Percentiles rank a stretch among this genome's conserved stretches.
phyloP scores from a whole-genome alignment of 805 yeast genomes.

The Wickerhamomyces tratensis region DNA sequence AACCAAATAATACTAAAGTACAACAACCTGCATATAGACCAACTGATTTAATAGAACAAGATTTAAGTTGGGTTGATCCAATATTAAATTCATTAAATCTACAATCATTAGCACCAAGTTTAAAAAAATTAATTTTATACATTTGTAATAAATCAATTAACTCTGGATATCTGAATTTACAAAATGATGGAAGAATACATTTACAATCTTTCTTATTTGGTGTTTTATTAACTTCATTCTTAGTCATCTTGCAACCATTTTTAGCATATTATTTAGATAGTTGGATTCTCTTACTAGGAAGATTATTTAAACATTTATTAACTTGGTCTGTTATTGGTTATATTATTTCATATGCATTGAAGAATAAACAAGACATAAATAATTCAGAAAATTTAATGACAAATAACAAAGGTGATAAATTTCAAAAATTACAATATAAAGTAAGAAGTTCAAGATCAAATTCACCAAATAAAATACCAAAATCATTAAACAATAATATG shows the following conservation, averaged over 20 bases:
- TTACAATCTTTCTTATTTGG: conserved; percentile 18
- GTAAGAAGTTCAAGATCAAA: conserved; percentile 7
- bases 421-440: conserved; percentile 12
- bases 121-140: neutral
- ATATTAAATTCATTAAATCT: conserved; percentile 2
- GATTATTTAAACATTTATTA: conserved; percentile 9
- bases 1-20: no score
- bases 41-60: neutral
- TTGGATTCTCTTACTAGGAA: conserved; percentile 13
- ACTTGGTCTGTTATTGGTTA: conserved; percentile 11
- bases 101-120: neutral
- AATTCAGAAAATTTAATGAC: neutral
- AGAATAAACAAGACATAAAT: conserved; percentile 1
- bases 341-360: conserved; percentile 8
- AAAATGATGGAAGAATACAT: conserved; percentile 15
- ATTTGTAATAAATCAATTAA: conserved; percentile 3
- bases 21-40: no score
- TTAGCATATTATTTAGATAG: conserved; percentile 12
- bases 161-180: conserved; percentile 14
- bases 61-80: conserved; percentile 7
- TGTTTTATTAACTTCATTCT: conserved; percentile 5
- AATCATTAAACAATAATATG: no score
- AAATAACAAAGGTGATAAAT: neutral
- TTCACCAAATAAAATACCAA: conserved; percentile 1
- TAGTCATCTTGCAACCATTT: conserved; percentile 15